Conservation (phyloP, 2,329 filamentous ascomycete species). For the Pseudogymnoascus sp. region DNA sequence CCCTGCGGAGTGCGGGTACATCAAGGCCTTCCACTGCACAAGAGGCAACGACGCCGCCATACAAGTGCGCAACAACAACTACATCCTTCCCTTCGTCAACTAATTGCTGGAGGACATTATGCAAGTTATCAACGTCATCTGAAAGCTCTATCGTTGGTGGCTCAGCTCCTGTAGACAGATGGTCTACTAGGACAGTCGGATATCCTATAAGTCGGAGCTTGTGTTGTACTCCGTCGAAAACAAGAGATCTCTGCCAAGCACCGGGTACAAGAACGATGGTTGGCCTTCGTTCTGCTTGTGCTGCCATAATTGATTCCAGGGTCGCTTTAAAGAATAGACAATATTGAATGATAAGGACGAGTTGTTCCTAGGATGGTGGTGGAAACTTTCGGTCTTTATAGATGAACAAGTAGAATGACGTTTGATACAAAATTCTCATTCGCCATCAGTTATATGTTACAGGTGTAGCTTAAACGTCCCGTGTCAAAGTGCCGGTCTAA, state of each 20-base stretch:
- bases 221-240: neutral
- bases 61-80: slow-evolving; percentile 33
- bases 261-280: slow-evolving; percentile 10
- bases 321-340: neutral
- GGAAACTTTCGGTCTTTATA: neutral
- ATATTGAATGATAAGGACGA: neutral
- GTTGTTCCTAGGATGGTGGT: neutral
- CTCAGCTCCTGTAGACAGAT: slow-evolving; percentile 16
- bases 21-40: slow-evolving; percentile 16
- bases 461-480: neutral
- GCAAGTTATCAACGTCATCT: slow-evolving; percentile 12
- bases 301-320: neutral
- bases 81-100: slow-evolving; percentile 32
- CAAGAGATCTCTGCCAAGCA: slow-evolving; percentile 5
- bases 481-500: neutral
- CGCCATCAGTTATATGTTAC: neutral
- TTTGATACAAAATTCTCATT: neutral
- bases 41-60: slow-evolving; percentile 30
- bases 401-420: neutral
- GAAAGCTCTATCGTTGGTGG: slow-evolving; percentile 13
- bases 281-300: neutral
- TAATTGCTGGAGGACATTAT: slow-evolving; percentile 18
- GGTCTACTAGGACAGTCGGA: slow-evolving; percentile 12
- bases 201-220: slow-evolving; percentile 11
- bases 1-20: neutral